Base-by-base conservation (phyloP, 2,329 filamentous ascomycete species). In the Chaetothyriales sp. region DNA sequence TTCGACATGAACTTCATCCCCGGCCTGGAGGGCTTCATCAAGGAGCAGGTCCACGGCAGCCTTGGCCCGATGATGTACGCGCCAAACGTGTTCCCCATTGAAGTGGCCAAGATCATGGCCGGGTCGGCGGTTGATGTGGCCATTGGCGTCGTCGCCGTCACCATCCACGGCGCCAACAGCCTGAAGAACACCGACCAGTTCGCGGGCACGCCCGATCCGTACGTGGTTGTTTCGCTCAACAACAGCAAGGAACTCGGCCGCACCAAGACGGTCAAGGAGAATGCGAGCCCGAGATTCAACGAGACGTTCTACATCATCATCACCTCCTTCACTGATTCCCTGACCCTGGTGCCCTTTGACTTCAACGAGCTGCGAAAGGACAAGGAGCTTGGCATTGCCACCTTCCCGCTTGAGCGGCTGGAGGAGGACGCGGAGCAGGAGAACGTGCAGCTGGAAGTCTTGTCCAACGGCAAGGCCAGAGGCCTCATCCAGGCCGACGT, bases 1-100 rank as follows among this genome's bases (percentile, higher is more conserved):
- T 95, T 98, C 66, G 92, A 98, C 64, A 97, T 98, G 76, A 97
- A 95, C 72, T 95, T 98, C 69, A 94, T 98, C 60, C 92, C 92
- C 18, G 90, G 90, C 60, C 77, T 98, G 20, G 89, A 97, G 67
- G 78, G 69, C 52, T 98, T 98, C 69, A 98, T 98, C 62, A 82
- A 86, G 65, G 92, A 98, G 62, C 88, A 94, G 71, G 94, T 98
- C 50, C 94, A 98, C 67, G 86, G 85, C 57, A 95, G 90, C 64
- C 72, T 98, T 48, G 85, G 81, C 1, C 94, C 92, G 0, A 97
- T 98, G 85, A 95, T 98, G 88, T 98, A 98, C 65, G 83, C 82
- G 40, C 92, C 92, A 7, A 95, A 98, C 61, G 89, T 97, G 48
- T 98, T 98, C 75, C 92, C 92, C 15, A 92, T 98, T 59, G 92